phyloP scores from a whole-genome alignment of 306 rosid genomes.

The Dryas alaskensis region DNA sequence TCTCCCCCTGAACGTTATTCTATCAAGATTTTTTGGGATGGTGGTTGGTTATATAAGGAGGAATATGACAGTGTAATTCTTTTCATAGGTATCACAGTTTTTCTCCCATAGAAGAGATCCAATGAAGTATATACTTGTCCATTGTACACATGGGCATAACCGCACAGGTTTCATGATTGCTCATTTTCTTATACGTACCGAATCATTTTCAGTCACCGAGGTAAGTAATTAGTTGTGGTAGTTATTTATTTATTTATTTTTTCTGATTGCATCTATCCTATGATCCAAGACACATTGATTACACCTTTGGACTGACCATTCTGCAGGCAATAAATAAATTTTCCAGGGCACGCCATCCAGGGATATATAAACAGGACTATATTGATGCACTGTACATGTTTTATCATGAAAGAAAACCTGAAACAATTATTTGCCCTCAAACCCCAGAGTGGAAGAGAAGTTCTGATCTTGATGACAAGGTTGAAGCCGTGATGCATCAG shows the following conservation, averaged over 20 bases:
- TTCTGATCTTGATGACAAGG: conserved; percentile 82
- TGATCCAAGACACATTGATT: background rate
- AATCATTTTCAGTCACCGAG: conserved; percentile 71
- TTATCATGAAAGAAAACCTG: conserved; percentile 81
- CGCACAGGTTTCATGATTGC: conserved; percentile 97
- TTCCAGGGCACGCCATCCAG: conserved; percentile 91
- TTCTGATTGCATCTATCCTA: background rate
- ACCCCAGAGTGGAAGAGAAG: conserved; percentile 98
- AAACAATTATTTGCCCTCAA: conserved; percentile 70
- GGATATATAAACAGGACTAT: conserved; percentile 92
- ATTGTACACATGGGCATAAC: conserved; percentile 96
- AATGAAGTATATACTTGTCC: conserved; percentile 87
- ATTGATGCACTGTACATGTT: conserved; percentile 73
- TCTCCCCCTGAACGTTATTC: background rate
- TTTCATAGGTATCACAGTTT: conserved; percentile 68
- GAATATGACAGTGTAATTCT: background rate
- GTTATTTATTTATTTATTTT: background rate
- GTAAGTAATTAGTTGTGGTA: conserved; percentile 34
- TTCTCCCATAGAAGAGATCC: conserved; percentile 67
- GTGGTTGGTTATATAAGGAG: too few species aligned
- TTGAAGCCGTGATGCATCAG: conserved; percentile 58
- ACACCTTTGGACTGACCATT: conserved; percentile 13
- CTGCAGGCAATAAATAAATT: conserved; percentile 70
- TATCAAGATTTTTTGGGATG: background rate
- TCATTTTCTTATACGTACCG: conserved; percentile 79